phyloP scores from a whole-genome alignment of 768 basidiomycete species.

The Lactarius trivialis region DNA sequence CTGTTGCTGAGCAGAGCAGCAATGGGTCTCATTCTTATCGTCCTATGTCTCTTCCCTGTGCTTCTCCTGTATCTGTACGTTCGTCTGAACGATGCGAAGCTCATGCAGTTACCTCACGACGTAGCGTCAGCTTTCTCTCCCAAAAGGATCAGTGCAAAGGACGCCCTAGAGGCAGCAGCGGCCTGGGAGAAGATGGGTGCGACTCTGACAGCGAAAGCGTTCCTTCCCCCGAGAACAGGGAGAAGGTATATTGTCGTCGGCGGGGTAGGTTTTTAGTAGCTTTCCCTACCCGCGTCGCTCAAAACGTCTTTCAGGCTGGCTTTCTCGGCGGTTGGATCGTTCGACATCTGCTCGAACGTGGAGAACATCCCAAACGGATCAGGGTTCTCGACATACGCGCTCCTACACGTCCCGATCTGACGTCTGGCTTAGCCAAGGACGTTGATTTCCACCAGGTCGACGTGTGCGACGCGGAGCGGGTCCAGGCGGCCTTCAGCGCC shows the following conservation, averaged over 20 bases:
- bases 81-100: slow-evolving; percentile 46
- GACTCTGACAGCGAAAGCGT: slow-evolving; percentile 35
- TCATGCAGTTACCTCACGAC: slow-evolving; percentile 44
- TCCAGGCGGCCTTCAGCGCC: slow-evolving; percentile 54
- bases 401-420: slow-evolving; percentile 52
- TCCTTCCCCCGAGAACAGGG: slow-evolving; percentile 63
- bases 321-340: slow-evolving; percentile 79
- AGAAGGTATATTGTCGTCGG: slow-evolving; percentile 72
- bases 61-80: slow-evolving; percentile 36
- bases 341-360: slow-evolving; percentile 57
- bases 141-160: slow-evolving; percentile 40
- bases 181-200: slow-evolving; percentile 31
- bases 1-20: not conserved
- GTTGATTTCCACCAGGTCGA: slow-evolving; percentile 56
- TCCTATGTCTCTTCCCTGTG: slow-evolving; percentile 8
- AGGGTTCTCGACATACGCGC: slow-evolving; percentile 61
- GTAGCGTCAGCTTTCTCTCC: slow-evolving; percentile 44
- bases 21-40: not conserved
- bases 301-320: slow-evolving; percentile 43
- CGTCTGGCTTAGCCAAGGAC: slow-evolving; percentile 42
- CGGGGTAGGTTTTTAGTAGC: slow-evolving; percentile 44
- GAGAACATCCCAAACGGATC: slow-evolving; percentile 60
- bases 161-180: slow-evolving; percentile 35
- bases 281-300: not conserved
- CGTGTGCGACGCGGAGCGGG: slow-evolving; percentile 45